A percentile compares a stretch with the other conserved stretches of the same genome.
These are phyloP conservation scores for Zygosaccharomyces pseudobailii DNA, from an alignment of 1,139 yeast species.

Conservation along the genomic window DNA sequence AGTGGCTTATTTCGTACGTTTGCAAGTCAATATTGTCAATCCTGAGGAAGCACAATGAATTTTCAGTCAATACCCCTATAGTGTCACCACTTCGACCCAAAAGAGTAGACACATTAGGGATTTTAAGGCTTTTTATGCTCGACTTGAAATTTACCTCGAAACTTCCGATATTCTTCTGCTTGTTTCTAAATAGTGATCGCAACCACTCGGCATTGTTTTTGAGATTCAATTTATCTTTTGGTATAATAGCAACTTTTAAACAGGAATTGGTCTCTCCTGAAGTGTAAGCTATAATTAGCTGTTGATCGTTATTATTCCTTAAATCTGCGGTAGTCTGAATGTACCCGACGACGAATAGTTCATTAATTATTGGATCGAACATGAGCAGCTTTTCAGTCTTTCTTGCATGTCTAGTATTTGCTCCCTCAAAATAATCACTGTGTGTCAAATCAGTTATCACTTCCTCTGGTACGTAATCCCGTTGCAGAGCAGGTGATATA, in stretches of 20 bases:
- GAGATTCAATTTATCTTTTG: background rate
- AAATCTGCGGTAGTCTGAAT: constrained; percentile 26
- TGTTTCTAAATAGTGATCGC: background rate
- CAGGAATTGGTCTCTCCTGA: constrained; percentile 21
- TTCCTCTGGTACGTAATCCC: constrained; percentile 14
- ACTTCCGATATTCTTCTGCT: constrained; percentile 1
- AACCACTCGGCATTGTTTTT: background rate
- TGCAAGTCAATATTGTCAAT: constrained; percentile 17
- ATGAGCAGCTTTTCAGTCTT: background rate
- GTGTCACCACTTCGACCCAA: constrained; percentile 24
- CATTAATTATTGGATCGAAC: constrained; percentile 16
- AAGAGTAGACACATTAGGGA: constrained; percentile 21
- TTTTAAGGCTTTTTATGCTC: constrained; percentile 24
- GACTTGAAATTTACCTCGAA: constrained; percentile 20
- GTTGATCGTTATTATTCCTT: constrained; percentile 21
- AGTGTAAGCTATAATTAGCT: constrained; percentile 19
- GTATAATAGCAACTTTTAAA: constrained; percentile 13
- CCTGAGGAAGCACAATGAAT: constrained; percentile 21
- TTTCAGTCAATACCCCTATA: constrained; percentile 28
- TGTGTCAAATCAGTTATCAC: constrained; percentile 8
- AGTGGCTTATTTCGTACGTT: constrained; percentile 11
- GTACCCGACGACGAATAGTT: constrained; percentile 15
- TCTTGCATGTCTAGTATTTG: background rate
- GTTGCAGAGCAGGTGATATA: constrained; percentile 8
- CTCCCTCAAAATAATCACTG: constrained; percentile 3